Evolutionary conservation across 2,329 filamentous ascomycete genomes (phyloP).

Genomic region (Lizonia empirigonia): DNA sequence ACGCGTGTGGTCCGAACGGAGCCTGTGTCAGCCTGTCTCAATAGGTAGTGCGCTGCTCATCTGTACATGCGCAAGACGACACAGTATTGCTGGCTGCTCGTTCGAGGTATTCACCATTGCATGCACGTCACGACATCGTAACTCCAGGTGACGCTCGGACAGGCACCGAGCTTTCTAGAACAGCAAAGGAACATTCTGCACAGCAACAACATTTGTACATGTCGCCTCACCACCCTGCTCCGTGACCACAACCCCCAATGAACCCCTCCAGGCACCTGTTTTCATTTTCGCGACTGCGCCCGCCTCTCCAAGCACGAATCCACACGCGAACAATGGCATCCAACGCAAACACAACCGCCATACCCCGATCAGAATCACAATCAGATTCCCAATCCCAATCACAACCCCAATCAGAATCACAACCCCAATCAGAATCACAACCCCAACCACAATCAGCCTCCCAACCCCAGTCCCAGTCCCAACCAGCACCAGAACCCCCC

Average conservation of each 20-base stretch:
- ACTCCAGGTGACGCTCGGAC: slow-evolving; percentile 7
- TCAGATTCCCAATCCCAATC: too few species aligned
- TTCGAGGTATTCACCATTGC: background rate
- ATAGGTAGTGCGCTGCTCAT: too few species aligned
- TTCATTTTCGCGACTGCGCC: background rate
- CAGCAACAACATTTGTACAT: slow-evolving; percentile 1
- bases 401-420: too few species aligned
- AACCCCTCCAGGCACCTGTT: background rate
- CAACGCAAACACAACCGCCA: background rate
- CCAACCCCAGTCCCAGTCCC: background rate
- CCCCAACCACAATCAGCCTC: too few species aligned
- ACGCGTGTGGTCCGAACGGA: background rate
- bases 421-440: too few species aligned
- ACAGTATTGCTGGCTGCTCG: too few species aligned
- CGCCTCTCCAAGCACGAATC: background rate
- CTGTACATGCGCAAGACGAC: too few species aligned
- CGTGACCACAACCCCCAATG: background rate
- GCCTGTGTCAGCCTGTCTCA: background rate
- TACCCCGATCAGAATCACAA: too few species aligned
- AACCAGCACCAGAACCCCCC: too few species aligned
- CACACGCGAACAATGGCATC: background rate
- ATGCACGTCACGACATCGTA: background rate
- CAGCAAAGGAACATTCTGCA: slow-evolving; percentile 4
- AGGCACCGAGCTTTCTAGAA: slow-evolving; percentile 17
- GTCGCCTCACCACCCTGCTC: background rate